A percentile compares a stretch with the other conserved stretches of the same genome.
Evolutionary conservation across 2,329 filamentous ascomycete species (phyloP).

Genomic region (Pseudopithomyces chartarum): DNA sequence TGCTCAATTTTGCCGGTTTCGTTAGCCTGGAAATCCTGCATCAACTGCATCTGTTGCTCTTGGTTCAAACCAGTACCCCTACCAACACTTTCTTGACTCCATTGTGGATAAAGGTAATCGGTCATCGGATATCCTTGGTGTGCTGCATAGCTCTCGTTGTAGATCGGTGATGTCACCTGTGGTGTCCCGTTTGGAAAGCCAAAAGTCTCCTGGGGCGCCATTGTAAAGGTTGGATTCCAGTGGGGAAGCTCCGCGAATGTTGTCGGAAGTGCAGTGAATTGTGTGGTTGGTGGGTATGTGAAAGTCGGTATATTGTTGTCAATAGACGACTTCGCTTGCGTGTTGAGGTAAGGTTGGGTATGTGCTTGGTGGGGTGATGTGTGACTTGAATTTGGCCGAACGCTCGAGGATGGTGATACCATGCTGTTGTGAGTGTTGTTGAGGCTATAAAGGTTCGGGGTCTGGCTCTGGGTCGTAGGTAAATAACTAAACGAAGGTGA

Average conservation of each 20-base stretch:
- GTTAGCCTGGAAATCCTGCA: conserved; percentile 73
- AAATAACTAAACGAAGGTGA: conserved; percentile 45
- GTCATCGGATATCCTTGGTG: conserved; percentile 43
- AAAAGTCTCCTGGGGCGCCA: conserved; percentile 37
- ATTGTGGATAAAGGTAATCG: conserved; percentile 61
- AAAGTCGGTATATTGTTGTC: conserved; percentile 35
- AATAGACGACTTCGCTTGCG: conserved; percentile 37
- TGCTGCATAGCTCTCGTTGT: conserved; percentile 42
- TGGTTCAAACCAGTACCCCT: conserved; percentile 65
- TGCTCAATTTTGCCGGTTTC: conserved; percentile 46
- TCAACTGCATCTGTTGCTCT: conserved; percentile 80
- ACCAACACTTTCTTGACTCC: conserved; percentile 50
- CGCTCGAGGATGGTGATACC: conserved; percentile 23
- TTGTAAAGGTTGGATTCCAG: conserved; percentile 44
- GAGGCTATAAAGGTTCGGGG: conserved; percentile 30
- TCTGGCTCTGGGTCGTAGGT: conserved; percentile 34
- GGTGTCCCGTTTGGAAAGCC: conserved; percentile 26
- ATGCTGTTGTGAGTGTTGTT: conserved; percentile 22
- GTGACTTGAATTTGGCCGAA: conserved; percentile 27
- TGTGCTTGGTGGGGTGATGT: conserved; percentile 31
- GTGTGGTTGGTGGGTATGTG: conserved; percentile 32
- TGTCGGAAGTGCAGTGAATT: conserved; percentile 40
- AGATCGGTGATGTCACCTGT: conserved; percentile 34
- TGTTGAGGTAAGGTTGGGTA: conserved; percentile 30
- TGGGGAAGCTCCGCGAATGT: conserved; percentile 44